Evolutionary conservation across 2,329 filamentous ascomycete species (phyloP).

Genomic region (Trichophyton verrucosum): DNA sequence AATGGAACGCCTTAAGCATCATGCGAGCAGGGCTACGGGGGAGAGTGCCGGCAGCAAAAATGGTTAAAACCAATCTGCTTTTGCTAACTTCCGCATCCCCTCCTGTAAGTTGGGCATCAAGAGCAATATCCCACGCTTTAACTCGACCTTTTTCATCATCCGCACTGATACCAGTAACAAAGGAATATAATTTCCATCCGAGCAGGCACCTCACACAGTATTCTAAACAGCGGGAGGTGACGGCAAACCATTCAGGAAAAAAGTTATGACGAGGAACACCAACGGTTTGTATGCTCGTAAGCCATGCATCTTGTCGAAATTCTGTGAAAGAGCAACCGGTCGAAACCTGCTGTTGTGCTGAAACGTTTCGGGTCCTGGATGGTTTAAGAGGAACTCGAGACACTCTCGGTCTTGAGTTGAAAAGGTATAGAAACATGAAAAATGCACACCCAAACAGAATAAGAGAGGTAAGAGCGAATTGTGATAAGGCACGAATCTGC

Average conservation of each 20-base stretch:
- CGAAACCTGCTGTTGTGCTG: conserved; percentile 16
- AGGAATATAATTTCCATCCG: conserved; percentile 63
- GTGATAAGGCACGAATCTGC: conserved; percentile 28
- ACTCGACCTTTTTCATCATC: conserved; percentile 77
- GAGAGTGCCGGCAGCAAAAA: conserved; percentile 77
- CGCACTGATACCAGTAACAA: conserved; percentile 64
- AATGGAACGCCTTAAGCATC: conserved; percentile 86
- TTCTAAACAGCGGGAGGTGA: conserved; percentile 68
- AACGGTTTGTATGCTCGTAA: conserved; percentile 82
- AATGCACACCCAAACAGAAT: conserved; percentile 45
- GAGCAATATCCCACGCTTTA: conserved; percentile 84
- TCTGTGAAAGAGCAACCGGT: conserved; percentile 66
- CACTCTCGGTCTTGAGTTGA: conserved; percentile 46
- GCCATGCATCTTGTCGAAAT: conserved; percentile 78
- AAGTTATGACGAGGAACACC: conserved; percentile 84
- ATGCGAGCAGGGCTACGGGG: conserved; percentile 69
- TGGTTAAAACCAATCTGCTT: conserved; percentile 69
- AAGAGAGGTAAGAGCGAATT: conserved; percentile 39
- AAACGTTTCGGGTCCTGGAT: conserved; percentile 22
- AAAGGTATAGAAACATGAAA: conserved; percentile 43
- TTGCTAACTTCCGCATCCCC: conserved; percentile 84
- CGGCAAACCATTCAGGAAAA: conserved; percentile 68
- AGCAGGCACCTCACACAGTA: conserved; percentile 67
- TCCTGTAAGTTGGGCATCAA: conserved; percentile 84
- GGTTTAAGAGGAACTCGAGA: conserved; percentile 24